Conservation (phyloP, 768 basidiomycete genomes). For the Auriscalpium vulgare region DNA sequence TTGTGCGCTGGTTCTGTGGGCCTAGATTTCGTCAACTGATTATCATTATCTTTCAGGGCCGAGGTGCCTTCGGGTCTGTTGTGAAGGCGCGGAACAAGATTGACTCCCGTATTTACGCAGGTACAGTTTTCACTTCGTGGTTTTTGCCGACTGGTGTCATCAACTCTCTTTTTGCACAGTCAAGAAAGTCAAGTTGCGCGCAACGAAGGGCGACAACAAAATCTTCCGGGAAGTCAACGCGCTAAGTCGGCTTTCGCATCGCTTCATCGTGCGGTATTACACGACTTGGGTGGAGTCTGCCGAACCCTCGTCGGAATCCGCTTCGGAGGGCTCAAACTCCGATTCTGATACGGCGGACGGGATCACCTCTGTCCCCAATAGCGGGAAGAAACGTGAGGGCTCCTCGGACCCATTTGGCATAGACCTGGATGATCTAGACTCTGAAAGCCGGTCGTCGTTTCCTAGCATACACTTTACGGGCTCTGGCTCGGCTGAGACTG, state of each 20-base stretch:
- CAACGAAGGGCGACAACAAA: slow-evolving; percentile 72
- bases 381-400: slow-evolving; percentile 19
- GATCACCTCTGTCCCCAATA: slow-evolving; percentile 50
- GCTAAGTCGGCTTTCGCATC: slow-evolving; percentile 79
- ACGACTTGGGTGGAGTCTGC: slow-evolving; percentile 83
- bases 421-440: slow-evolving; percentile 54
- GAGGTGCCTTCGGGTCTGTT: slow-evolving; percentile 89
- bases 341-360: slow-evolving; percentile 32
- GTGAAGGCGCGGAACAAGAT: slow-evolving; percentile 90
- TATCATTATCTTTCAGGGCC: slow-evolving; percentile 37
- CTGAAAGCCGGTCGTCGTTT: slow-evolving; percentile 46
- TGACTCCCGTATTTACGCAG: slow-evolving; percentile 78
- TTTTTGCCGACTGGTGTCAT: too few relatives aligned
- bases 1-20: slow-evolving; percentile 34
- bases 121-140: slow-evolving; percentile 25
- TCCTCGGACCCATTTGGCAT: slow-evolving; percentile 49
- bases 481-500: slow-evolving; percentile 30
- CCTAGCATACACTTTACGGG: slow-evolving; percentile 75
- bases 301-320: slow-evolving; percentile 40
- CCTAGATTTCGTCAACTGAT: neutral
- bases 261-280: slow-evolving; percentile 87
- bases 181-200: slow-evolving; percentile 82
- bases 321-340: slow-evolving; percentile 38
- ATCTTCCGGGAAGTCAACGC: slow-evolving; percentile 90
- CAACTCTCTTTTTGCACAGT: slow-evolving; percentile 32